Base-by-base conservation (phyloP, 345 rosid species). In the Sisymbrium irio region DNA sequence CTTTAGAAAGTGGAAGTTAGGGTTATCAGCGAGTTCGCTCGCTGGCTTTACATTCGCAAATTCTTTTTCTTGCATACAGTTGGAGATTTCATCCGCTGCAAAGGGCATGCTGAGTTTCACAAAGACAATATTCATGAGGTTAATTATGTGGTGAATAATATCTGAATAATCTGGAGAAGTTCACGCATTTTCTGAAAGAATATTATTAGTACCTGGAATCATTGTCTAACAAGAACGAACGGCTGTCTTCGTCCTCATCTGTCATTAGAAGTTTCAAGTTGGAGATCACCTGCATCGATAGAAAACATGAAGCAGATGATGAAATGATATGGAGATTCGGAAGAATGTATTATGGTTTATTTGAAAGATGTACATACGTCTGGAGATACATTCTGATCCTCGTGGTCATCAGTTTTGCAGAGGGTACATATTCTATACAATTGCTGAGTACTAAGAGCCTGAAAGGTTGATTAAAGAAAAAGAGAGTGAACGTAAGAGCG, bases 361-460 rank as follows among this genome's bases (percentile, higher is more conserved):
- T 22, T 28, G 40, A 56, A 39, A 70, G 28, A 22, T 65, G 68
- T 36, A 4, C 89, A 72, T 83, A 95, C 99, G 55, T 82, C 85
- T 41, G 86, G 82, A 30, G 99, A 77, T 67, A 88, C 92, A 69
- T 88, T 83, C 67, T 65, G 78, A 59, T 87, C 83, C 50, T 85
- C 80, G 62, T 83, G 73, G 69, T 83, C 83, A 72, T 88, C 97
- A 39, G 75, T 88, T 83, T 92, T 83, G 74, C 84, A 87, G 13
- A 90, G 80, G 14, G 87, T 86, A 76, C 97, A 92, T 64, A 92
- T 79, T 79, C 94, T 83, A 76, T 90, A 86, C 55, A 92, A 86
- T 82, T 95, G 98, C 74, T 95, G 99, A 66, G 88, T 84, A 69
- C 92, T 92, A 72, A 95, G 82, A 65, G 79, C 86, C 99, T 90